Conservation (phyloP, 805 yeast species). For the Spencermartinsiella europaea region DNA sequence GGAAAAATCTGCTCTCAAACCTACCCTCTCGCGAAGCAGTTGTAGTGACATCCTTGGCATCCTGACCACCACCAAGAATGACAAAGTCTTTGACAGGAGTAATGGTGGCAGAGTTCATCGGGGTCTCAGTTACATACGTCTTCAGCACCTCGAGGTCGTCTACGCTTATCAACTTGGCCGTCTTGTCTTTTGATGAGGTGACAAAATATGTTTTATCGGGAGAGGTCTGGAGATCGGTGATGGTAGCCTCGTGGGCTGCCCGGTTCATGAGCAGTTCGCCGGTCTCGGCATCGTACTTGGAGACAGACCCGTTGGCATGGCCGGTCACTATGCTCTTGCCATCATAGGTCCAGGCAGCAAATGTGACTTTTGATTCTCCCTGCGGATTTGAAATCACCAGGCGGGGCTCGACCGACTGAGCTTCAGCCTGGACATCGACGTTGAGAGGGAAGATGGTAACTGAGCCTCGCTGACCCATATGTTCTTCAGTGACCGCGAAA, state of each 20-base stretch:
- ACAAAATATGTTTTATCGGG: conserved; percentile 84
- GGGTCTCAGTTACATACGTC: conserved; percentile 80
- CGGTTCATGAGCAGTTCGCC: conserved; percentile 61
- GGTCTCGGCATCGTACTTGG: conserved; percentile 70
- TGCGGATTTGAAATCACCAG: conserved; percentile 57
- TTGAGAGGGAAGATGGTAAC: conserved; percentile 62
- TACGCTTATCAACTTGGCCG: conserved; percentile 71
- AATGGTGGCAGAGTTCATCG: conserved; percentile 90
- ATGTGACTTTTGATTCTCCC: conserved; percentile 34
- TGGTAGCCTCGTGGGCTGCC: conserved; percentile 62
- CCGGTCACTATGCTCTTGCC: conserved; percentile 76
- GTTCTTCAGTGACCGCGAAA: conserved; percentile 80
- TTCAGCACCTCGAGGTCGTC: conserved; percentile 69
- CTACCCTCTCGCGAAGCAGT: conserved; percentile 90
- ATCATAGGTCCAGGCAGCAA: conserved; percentile 82
- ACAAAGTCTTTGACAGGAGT: conserved; percentile 91
- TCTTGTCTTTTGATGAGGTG: conserved; percentile 88
- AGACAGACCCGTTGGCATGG: conserved; percentile 78
- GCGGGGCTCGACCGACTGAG: conserved; percentile 49
- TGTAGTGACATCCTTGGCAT: conserved; percentile 97
- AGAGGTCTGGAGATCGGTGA: conserved; percentile 88
- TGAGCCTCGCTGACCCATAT: conserved; percentile 83
- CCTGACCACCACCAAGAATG: conserved; percentile 98
- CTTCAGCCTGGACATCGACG: conserved; percentile 39
- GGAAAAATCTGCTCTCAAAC: conserved; percentile 94